These are phyloP conservation scores for Thielaviopsis euricoi DNA, from an alignment of 2,329 filamentous ascomycete species.

Conservation along the genomic window DNA sequence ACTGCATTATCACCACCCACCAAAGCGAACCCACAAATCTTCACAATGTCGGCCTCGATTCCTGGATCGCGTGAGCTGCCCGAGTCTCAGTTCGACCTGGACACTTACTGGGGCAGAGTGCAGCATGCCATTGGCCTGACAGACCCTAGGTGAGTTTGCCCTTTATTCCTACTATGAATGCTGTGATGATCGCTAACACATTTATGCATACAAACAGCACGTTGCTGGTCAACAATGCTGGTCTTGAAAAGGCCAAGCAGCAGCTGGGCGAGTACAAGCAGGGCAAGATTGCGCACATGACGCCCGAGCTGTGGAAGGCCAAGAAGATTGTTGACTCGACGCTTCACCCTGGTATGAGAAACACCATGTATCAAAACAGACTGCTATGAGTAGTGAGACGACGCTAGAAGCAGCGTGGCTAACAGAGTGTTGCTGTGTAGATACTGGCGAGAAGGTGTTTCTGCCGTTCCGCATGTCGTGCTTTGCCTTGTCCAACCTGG, in stretches of 20 bases:
- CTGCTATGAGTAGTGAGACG: background rate
- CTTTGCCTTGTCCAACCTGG: constrained; percentile 82
- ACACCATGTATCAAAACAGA: background rate
- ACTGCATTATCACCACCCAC: background rate
- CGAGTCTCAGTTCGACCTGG: constrained; percentile 79
- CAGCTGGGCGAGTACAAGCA: constrained; percentile 76
- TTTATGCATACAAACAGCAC: constrained; percentile 40
- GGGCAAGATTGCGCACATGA: constrained; percentile 66
- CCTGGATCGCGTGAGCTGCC: constrained; percentile 66
- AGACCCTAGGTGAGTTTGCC: constrained; percentile 70
- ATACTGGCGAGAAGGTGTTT: constrained; percentile 82
- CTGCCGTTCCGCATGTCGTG: constrained; percentile 95
- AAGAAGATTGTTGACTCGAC: constrained; percentile 98
- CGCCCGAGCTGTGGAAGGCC: constrained; percentile 76
- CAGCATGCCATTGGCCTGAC: constrained; percentile 76
- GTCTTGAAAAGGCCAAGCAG: constrained; percentile 72
- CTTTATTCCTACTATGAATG: background rate
- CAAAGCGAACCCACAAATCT: background rate
- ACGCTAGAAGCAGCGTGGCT: background rate
- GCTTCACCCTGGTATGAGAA: constrained; percentile 64
- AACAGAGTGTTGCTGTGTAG: constrained; percentile 28
- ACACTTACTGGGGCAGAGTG: constrained; percentile 89
- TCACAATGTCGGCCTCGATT: constrained; percentile 45
- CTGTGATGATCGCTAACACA: background rate
- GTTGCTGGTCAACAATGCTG: constrained; percentile 58